A percentile compares a stretch with the other conserved stretches of the same genome.
These are phyloP conservation scores for Calycina marina DNA, from an alignment of 2,329 filamentous ascomycete species.

Conservation along the genomic window DNA sequence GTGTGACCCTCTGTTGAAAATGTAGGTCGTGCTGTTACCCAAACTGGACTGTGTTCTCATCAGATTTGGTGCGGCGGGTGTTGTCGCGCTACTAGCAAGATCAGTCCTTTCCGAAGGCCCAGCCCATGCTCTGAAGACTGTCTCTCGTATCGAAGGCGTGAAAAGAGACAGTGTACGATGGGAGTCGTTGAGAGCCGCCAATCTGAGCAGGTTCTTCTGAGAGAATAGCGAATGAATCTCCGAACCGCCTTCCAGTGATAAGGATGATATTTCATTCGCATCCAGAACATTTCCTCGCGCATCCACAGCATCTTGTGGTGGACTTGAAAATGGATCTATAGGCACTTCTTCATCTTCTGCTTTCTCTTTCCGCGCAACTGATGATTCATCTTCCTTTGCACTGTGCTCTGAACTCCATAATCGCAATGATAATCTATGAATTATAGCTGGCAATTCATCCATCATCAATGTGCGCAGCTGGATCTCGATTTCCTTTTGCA, in stretches of 20 bases:
- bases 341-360: conserved; percentile 32
- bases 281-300: conserved; percentile 64
- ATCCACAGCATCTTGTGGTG: conserved; percentile 71
- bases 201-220: conserved; percentile 76
- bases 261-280: conserved; percentile 56
- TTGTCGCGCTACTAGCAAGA: conserved; percentile 18
- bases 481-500: conserved; percentile 89
- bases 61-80: conserved; percentile 32
- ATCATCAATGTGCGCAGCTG: conserved; percentile 90
- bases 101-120: conserved; percentile 60
- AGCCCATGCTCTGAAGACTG: conserved; percentile 86
- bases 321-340: conserved; percentile 68
- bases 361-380: conserved; percentile 31
- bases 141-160: conserved; percentile 78
- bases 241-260: conserved; percentile 64
- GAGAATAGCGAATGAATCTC: conserved; percentile 87
- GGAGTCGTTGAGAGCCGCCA: conserved; percentile 73
- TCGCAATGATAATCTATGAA: conserved; percentile 78
- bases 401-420: conserved; percentile 83
- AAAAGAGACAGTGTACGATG: conserved; percentile 84
- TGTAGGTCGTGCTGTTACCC: conserved; percentile 47
- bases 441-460: conserved; percentile 93
- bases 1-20: conserved; percentile 55
- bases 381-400: conserved; percentile 45
- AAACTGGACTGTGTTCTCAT: conserved; percentile 49